Evolutionary conservation across 1,139 yeast genomes (phyloP).

Genomic region (Debaryomyces fabryi): DNA sequence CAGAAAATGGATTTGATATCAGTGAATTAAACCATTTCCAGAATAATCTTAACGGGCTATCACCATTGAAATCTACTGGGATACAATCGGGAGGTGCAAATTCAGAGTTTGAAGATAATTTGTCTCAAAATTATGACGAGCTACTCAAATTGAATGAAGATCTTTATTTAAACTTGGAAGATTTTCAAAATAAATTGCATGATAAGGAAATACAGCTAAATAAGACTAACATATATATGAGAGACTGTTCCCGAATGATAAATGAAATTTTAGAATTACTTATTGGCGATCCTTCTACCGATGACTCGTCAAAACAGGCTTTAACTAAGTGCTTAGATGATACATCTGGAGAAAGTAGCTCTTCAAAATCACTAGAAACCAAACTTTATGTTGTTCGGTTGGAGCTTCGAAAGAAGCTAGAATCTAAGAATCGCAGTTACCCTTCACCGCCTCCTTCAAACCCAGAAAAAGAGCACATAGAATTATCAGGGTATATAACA

Average conservation of each 20-base stretch:
- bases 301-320: conserved; percentile 21
- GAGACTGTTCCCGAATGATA: conserved; percentile 20
- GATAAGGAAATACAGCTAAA: conserved; percentile 28
- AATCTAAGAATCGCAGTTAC: conserved; percentile 6
- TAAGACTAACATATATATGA: conserved; percentile 19
- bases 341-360: conserved; percentile 9
- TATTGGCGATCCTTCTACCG: conserved; percentile 24
- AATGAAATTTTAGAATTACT: conserved; percentile 28
- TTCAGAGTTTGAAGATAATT: conserved; percentile 11
- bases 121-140: conserved; percentile 39
- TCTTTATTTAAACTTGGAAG: conserved; percentile 39
- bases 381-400: conserved; percentile 29
- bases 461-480: conserved; percentile 16
- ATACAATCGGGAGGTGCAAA: conserved; percentile 4
- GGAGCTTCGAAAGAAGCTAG: conserved; percentile 23
- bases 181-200: conserved; percentile 33
- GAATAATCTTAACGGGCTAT: conserved; percentile 21
- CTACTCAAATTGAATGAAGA: conserved; percentile 42
- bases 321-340: conserved; percentile 22
- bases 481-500: conserved; percentile 19
- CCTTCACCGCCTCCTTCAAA: conserved; percentile 22
- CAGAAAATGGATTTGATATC: conserved; percentile 19
- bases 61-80: conserved; percentile 12
- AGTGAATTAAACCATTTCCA: conserved; percentile 29
- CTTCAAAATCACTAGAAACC: conserved; percentile 22